Percentiles rank a stretch among this genome's conserved stretches.
phyloP scores from a whole-genome alignment of 176 grass and related monocot genomes.

The Rhynchospora breviuscula region DNA sequence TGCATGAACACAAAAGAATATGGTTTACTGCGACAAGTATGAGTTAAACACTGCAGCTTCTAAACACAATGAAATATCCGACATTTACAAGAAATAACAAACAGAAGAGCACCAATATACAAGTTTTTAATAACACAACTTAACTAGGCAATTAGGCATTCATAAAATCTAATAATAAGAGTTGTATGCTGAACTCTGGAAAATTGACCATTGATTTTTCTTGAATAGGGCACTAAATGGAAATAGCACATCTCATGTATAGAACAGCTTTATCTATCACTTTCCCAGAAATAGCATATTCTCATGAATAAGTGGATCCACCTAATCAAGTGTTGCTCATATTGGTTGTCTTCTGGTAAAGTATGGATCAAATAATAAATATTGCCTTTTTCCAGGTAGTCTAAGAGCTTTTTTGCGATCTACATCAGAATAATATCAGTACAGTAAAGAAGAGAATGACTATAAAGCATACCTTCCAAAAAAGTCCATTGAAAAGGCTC shows the following conservation, averaged over 20 bases:
- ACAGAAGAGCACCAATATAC: background rate
- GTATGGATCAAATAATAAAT: slow-evolving; percentile 2
- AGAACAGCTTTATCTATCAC: background rate
- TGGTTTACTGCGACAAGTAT: background rate
- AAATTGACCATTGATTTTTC: background rate
- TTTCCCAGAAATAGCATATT: too few relatives aligned
- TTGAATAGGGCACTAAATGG: background rate
- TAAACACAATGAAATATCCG: background rate
- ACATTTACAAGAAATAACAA: background rate
- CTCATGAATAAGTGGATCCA: background rate
- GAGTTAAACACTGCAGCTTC: background rate
- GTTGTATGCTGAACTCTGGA: background rate
- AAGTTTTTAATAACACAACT: background rate
- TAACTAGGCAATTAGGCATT: background rate
- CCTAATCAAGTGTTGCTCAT: background rate
- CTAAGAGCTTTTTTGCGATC: slow-evolving; percentile 1
- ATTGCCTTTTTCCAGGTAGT: slow-evolving; percentile 18
- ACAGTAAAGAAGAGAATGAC: background rate
- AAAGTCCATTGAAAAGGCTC: background rate
- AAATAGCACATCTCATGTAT: background rate
- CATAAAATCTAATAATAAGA: background rate
- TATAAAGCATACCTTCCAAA: slow-evolving; percentile 2
- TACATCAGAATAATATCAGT: background rate
- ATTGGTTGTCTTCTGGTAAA: slow-evolving; percentile 5
- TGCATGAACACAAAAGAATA: background rate